Evolutionary conservation across 2,329 filamentous ascomycete species (phyloP), one percentile per base, ranked within the genome.

Genomic region (Cladosporium velox): DNA sequence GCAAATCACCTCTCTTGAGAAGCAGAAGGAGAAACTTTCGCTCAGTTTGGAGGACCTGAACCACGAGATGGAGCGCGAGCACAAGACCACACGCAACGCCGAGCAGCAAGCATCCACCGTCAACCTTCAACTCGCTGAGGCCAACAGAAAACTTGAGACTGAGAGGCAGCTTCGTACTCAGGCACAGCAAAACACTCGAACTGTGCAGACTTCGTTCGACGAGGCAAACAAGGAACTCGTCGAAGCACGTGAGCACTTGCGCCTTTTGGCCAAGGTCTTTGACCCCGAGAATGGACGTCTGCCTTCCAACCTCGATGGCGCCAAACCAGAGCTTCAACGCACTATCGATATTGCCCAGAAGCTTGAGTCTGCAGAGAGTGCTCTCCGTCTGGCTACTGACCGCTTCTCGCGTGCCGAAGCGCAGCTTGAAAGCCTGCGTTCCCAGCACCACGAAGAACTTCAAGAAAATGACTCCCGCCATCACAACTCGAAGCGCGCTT

Each of bases 11-110:
- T 91, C 91, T 1, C 81, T 97, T 8, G 93, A 97, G 77, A 98
- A 98, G 82, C 92, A 95, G 77, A 91, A 95, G 62, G 94, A 98
- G 79, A 97, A 97, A 79, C 84, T 98, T 32, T 87, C 93, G 61
- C 85, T 98, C 51, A 93, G 86, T 73, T 80, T 98, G 10, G 94
- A 99, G 76, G 94, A 99, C 76, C 83, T 97, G 41, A 96, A 92
- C 71, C 94, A 98, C 72, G 93, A 98, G 77, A 86, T 97, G 64
- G 91, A 91, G 59, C 87, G 93, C 34, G 94, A 97, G 79, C 92
- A 93, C 74, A 96, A 97, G 80, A 88, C 89, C 24, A 95, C 90
- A 74, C 89, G 94, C 67, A 95, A 91, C 75, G 94, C 93, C 4
- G 94, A 98, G 79, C 96, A 97, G 77, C 86, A 89, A 26, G 90